phyloP scores from a whole-genome alignment of 2,329 filamentous ascomycete genomes.

The Pseudogymnoascus sp. region DNA sequence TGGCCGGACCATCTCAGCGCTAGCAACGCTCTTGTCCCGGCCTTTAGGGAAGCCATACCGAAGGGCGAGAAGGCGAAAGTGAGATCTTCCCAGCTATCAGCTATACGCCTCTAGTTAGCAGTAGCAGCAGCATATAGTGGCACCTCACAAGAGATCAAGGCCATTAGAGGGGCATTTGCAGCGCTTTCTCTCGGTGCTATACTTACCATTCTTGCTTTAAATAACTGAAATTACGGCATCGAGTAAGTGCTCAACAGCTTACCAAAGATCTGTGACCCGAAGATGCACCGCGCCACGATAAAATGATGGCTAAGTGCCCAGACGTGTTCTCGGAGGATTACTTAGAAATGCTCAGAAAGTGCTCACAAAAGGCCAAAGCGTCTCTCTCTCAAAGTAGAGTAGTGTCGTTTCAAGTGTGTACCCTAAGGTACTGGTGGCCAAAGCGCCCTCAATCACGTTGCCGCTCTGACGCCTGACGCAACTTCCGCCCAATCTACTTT shows the following conservation, averaged over 20 bases:
- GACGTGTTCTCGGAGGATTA: neutral
- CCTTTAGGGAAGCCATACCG: neutral
- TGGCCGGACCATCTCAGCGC: neutral
- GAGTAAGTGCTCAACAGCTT: neutral
- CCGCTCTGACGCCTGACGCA: neutral
- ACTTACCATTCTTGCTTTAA: neutral
- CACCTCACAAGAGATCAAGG: neutral
- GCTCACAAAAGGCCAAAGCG: constrained; percentile 4
- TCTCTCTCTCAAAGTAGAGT: neutral
- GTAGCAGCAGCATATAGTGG: neutral
- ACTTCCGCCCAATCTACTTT: neutral
- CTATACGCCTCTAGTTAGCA: neutral
- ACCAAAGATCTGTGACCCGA: neutral
- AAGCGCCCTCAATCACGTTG: neutral
- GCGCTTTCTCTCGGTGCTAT: neutral
- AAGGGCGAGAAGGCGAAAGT: neutral
- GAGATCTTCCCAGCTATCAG: neutral
- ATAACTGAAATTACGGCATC: neutral
- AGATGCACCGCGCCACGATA: neutral
- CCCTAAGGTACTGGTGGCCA: neutral
- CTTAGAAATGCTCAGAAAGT: neutral
- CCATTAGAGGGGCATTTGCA: neutral
- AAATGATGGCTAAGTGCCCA: neutral
- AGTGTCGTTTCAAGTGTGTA: neutral
- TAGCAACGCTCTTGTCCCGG: neutral